phyloP scores from a whole-genome alignment of 1,284 basidiomycete species.

The Ustilago hordei region DNA sequence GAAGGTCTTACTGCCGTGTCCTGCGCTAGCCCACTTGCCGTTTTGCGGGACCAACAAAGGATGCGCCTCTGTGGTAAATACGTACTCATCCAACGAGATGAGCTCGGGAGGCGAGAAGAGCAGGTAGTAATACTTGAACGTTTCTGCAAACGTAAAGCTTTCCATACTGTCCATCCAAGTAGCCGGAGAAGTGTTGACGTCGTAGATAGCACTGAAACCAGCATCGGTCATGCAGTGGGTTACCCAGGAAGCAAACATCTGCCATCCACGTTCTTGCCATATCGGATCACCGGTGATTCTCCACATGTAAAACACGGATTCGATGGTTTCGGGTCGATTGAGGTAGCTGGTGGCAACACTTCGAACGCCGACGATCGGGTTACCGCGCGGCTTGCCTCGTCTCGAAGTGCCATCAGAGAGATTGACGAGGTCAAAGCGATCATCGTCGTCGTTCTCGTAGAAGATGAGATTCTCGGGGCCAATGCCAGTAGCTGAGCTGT shows the following conservation, averaged over 20 bases:
- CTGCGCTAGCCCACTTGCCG: conserved; percentile 54
- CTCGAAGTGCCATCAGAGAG: conserved; percentile 47
- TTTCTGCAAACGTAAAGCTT: conserved; percentile 74
- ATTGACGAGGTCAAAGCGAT: conserved; percentile 52
- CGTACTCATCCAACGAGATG: conserved; percentile 74
- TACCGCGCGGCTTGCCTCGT: conserved; percentile 52
- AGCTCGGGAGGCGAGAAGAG: conserved; percentile 73
- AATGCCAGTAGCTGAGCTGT: conserved; percentile 65
- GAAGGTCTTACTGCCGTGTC: conserved; percentile 54
- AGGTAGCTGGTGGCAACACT: conserved; percentile 51
- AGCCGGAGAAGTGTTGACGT: conserved; percentile 70
- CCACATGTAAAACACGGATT: conserved; percentile 74
- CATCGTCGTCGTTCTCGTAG: conserved; percentile 53
- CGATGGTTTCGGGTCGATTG: conserved; percentile 74
- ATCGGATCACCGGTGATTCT: conserved; percentile 73
- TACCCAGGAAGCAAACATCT: conserved; percentile 75
- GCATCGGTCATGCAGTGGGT: conserved; percentile 69
- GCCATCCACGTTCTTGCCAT: conserved; percentile 75
- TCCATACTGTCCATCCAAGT: conserved; percentile 71
- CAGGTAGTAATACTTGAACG: conserved; percentile 71
- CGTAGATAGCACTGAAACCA: conserved; percentile 71
- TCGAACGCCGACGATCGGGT: conserved; percentile 65
- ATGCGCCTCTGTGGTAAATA: conserved; percentile 72
- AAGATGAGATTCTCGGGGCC: conserved; percentile 66
- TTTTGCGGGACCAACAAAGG: conserved; percentile 62